Base-by-base conservation (phyloP, 306 rosid genomes). In the Gleditsia sinensis region DNA sequence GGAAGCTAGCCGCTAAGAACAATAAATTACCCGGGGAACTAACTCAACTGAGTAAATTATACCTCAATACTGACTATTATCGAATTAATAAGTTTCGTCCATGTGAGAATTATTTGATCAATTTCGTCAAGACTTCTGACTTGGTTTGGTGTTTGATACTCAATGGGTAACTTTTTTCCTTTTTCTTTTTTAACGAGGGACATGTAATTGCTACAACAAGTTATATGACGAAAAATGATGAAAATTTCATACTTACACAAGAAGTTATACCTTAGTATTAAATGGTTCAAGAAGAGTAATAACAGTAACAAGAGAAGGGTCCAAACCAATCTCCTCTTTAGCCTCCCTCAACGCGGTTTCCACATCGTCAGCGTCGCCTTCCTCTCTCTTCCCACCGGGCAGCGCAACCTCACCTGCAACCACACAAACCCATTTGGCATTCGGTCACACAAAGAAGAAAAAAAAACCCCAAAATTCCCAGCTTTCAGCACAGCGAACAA, bases 311-410 rank as follows among this genome's bases (percentile, higher is more conserved):
- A 82, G 82, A 72, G 93, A 79, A 75, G 97, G 88, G 74, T 90
- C 83, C 81, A 93, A 82, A 36, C 98, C 96, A 64, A 93, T 91
- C 81, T 93, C 97, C 80, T 93, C 96, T 62, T 89, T 86, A 23
- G 98, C 96, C 79, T 93, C 98, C 82, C 97, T 84, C 76, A 93
- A 68, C 2, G 98, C 97, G 10, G 97, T 91, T 40, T 72, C 72
- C 2, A 89, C 88, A 40, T 91, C 93, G 69, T 86, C 86, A 49
- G 87, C 84, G 68, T 93, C 98, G 13, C 71, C 78, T 65, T 83
- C 83, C 2, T 93, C 98, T 32, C 83, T 84, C 69, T 91, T 89
- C 55, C 98, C 98, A 17, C 98, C 96, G 3, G 98, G 97, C 71
- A 93, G 82, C 33, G 96, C 86, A 69, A 93, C 97, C 58, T 93